Evolutionary conservation across 768 basidiomycete species (phyloP), one percentile per base, ranked within the genome.

Genomic region (Tylopilus sp.): DNA sequence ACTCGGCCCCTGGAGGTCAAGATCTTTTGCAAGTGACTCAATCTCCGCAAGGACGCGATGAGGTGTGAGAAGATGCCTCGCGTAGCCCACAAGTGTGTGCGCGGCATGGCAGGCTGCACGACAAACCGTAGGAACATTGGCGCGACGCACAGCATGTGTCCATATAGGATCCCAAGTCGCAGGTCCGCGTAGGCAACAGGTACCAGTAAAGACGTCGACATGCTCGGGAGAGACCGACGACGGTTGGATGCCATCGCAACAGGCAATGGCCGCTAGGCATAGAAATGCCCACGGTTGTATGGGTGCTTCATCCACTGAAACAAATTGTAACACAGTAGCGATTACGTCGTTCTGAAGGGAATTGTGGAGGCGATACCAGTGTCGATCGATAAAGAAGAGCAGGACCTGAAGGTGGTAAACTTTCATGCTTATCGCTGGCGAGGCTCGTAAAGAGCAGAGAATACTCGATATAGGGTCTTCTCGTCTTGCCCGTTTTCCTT

Each of bases 1-100:
- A 13, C 82, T 72, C 2, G 95, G 94, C 0, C 94, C 95, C 69
- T 98, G 95, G 15, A 97, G 79, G 56, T 91, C 87, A 51, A 99
- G 74, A 55, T 95, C 91, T 55, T 85, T 86, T 1, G 83, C 79
- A 42, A 98, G 73, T 0, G 76, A 74, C 63, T 93, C 92, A 43
- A 98, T 83, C 64, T 95, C 92, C 3, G 70, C 61, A 13, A 89
- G 73, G 40, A 87, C 71, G 13, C 78, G 79, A 33, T 83, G 80
- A 13, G 80, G 69, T 4, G 80, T 74, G 21, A 90, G 71, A 47
- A 79, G 59, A 46, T 60, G 56, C 52, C 67, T 68, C 59, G 66
- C 75, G 64, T 71, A 60, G 20, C 66, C 50, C 45, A 87, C 72
- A 17, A 94, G 71, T 18, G 75, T 66, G 53, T 80, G 74, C 0